Percentiles rank a stretch among this genome's conserved stretches.
These are phyloP conservation scores for Cryptococcus sp. DNA, from an alignment of 1,284 basidiomycete genomes.

Conservation along the genomic window DNA sequence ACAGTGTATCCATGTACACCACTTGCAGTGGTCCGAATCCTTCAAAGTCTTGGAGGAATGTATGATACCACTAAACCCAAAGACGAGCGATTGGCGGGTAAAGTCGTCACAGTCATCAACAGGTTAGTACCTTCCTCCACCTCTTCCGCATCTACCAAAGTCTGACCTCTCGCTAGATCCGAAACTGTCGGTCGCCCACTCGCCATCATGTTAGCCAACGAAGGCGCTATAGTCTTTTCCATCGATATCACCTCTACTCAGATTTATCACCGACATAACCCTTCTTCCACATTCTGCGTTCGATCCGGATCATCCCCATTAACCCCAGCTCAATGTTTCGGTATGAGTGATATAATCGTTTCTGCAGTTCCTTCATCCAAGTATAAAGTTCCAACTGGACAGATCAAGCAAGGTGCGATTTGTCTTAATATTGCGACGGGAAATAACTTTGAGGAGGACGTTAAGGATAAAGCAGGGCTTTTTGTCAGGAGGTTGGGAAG, in stretches of 20 bases:
- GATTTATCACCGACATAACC: background rate
- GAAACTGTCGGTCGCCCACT: slow-evolving; percentile 91
- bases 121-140: slow-evolving; percentile 8
- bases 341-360: slow-evolving; percentile 73
- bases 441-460: slow-evolving; percentile 23
- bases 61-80: slow-evolving; percentile 2
- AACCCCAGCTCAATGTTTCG: slow-evolving; percentile 54
- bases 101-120: slow-evolving; percentile 31
- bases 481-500: slow-evolving; percentile 18
- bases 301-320: background rate
- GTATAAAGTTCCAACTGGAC: slow-evolving; percentile 17
- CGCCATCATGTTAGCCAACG: slow-evolving; percentile 83
- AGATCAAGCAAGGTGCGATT: slow-evolving; percentile 12
- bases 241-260: slow-evolving; percentile 61
- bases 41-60: slow-evolving; percentile 13
- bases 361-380: slow-evolving; percentile 59
- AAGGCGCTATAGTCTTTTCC: slow-evolving; percentile 86
- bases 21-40: slow-evolving; percentile 21
- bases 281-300: slow-evolving; percentile 56
- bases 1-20: slow-evolving; percentile 23
- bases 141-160: background rate
- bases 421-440: slow-evolving; percentile 25
- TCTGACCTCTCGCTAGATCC: slow-evolving; percentile 9
- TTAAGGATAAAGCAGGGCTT: slow-evolving; percentile 13
- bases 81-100: slow-evolving; percentile 13